phyloP scores from a whole-genome alignment of 2,329 filamentous ascomycete genomes.

The Pseudonectria foliicola region DNA sequence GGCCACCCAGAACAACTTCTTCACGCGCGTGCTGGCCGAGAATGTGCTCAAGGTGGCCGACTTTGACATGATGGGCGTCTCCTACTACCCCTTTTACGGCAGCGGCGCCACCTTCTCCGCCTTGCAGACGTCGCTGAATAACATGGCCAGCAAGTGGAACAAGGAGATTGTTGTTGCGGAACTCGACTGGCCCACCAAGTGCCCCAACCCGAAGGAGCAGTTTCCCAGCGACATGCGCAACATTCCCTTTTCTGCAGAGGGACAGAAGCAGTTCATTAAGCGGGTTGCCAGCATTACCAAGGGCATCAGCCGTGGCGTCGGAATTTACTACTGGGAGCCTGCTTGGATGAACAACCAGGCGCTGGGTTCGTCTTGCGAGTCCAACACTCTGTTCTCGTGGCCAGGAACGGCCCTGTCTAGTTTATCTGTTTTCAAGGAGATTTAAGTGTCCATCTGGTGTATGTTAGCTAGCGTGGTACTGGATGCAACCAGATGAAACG shows the following conservation, averaged over 20 bases:
- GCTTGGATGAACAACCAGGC: slow-evolving; percentile 60
- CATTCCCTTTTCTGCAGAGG: slow-evolving; percentile 56
- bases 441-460: too few relatives aligned
- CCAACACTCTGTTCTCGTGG: slow-evolving; percentile 55
- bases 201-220: slow-evolving; percentile 47
- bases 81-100: slow-evolving; percentile 68
- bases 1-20: slow-evolving; percentile 59
- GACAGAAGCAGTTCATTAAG: slow-evolving; percentile 56
- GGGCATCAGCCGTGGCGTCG: slow-evolving; percentile 45
- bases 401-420: slow-evolving; percentile 49
- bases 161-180: slow-evolving; percentile 66
- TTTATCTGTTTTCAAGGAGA: slow-evolving; percentile 46
- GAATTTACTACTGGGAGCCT: slow-evolving; percentile 69
- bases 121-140: slow-evolving; percentile 47
- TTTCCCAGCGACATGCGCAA: slow-evolving; percentile 54
- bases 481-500: too few relatives aligned
- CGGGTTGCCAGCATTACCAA: slow-evolving; percentile 50
- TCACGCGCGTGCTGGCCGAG: slow-evolving; percentile 46
- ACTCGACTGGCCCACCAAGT: slow-evolving; percentile 62
- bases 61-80: slow-evolving; percentile 66
- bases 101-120: slow-evolving; percentile 49
- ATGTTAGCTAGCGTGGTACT: too few relatives aligned
- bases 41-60: slow-evolving; percentile 46
- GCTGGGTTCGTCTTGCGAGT: slow-evolving; percentile 57
- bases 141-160: slow-evolving; percentile 53